phyloP scores from a whole-genome alignment of 257 asterid species.

The Cordia subcordata region DNA sequence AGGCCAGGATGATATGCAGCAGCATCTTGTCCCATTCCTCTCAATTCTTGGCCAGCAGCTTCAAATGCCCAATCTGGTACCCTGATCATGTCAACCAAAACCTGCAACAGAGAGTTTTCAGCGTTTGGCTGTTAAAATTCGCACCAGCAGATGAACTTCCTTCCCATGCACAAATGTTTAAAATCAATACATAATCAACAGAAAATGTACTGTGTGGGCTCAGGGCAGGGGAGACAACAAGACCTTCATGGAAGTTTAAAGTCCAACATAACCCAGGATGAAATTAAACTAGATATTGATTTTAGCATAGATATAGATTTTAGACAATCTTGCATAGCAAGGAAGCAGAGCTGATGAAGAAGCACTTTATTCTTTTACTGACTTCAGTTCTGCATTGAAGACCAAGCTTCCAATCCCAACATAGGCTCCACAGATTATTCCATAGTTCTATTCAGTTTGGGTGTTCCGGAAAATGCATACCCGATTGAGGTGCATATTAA shows the following conservation, averaged over 20 bases:
- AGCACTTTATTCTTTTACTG: too few species aligned
- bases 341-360: not conserved
- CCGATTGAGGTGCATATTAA: too few species aligned
- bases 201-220: not conserved
- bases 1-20: conserved; percentile 86
- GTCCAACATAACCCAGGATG: not conserved
- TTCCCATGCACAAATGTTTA: not conserved
- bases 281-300: not conserved
- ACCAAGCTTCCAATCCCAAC: too few species aligned
- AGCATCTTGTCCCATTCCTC: conserved; percentile 94
- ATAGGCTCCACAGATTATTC: too few species aligned
- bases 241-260: not conserved
- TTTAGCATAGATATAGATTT: not conserved
- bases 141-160: not conserved
- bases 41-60: conserved; percentile 97
- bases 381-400: too few species aligned
- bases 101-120: conserved; percentile 35
- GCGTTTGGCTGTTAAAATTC: not conserved
- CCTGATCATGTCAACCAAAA: conserved; percentile 87
- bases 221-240: not conserved
- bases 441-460: too few species aligned
- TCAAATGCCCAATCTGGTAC: conserved; percentile 98
- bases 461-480: too few species aligned
- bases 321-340: not conserved
- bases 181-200: not conserved